Evolutionary conservation across 495 filamentous ascomycete genomes (phyloP).

Genomic region (Talaromyces thailandensis): DNA sequence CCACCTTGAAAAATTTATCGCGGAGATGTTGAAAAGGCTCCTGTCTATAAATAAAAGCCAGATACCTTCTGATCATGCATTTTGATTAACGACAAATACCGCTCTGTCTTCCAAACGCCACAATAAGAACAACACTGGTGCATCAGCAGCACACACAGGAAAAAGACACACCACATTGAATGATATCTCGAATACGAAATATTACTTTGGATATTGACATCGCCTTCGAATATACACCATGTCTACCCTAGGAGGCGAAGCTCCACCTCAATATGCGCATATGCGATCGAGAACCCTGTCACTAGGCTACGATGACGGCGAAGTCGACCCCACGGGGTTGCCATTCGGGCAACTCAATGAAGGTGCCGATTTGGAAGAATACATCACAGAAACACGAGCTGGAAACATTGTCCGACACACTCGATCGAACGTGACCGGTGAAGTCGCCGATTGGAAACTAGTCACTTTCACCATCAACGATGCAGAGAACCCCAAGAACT

Average conservation of each 20-base stretch:
- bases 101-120: not conserved
- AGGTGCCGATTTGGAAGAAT: slow-evolving; percentile 55
- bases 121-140: not conserved
- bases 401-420: slow-evolving; percentile 52
- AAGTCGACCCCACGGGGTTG: slow-evolving; percentile 34
- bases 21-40: not conserved
- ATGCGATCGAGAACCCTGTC: slow-evolving; percentile 15
- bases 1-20: not conserved
- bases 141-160: not conserved
- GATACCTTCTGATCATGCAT: not conserved
- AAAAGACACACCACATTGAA: not conserved
- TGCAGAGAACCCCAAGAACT: slow-evolving; percentile 52
- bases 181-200: not conserved
- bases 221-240: not conserved
- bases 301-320: slow-evolving; percentile 12
- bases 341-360: slow-evolving; percentile 53
- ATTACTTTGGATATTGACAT: not conserved
- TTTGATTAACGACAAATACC: not conserved
- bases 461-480: slow-evolving; percentile 61
- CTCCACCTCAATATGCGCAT: not conserved
- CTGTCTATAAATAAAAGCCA: not conserved
- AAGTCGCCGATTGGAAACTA: slow-evolving; percentile 54
- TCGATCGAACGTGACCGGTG: slow-evolving; percentile 40
- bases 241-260: not conserved
- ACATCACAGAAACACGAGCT: slow-evolving; percentile 45